Percentiles rank a stretch among this genome's conserved stretches.
phyloP scores from a whole-genome alignment of 805 yeast species.

The Huiozyma sinensis region DNA sequence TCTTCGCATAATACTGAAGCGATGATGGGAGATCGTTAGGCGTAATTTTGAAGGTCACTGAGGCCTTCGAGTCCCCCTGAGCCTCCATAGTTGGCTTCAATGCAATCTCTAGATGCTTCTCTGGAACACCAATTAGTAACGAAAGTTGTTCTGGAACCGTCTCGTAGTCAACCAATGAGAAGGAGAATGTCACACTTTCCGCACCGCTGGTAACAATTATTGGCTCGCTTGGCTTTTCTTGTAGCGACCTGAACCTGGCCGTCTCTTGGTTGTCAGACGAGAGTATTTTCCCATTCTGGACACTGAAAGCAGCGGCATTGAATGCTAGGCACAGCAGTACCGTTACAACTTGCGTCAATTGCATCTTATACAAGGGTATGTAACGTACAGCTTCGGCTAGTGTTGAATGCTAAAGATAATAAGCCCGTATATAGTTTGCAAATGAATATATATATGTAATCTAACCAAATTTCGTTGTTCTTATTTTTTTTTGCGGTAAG shows the following conservation, averaged over 20 bases:
- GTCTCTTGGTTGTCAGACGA: neutral
- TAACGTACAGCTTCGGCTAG: too few species aligned
- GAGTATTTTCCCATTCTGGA: constrained; percentile 3
- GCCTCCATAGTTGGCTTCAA: constrained; percentile 13
- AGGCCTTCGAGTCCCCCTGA: constrained; percentile 8
- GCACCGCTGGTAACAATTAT: neutral
- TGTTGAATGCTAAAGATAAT: too few species aligned
- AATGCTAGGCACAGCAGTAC: constrained; percentile 1
- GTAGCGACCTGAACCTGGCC: neutral
- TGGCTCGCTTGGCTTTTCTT: neutral
- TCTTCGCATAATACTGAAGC: constrained; percentile 13
- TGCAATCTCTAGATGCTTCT: constrained; percentile 14
- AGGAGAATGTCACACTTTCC: constrained; percentile 13
- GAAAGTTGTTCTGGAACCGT: constrained; percentile 14
- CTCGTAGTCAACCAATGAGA: constrained; percentile 7
- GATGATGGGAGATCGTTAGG: constrained; percentile 13
- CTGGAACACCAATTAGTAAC: constrained; percentile 21
- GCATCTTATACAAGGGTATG: neutral
- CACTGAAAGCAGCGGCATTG: constrained; percentile 4
- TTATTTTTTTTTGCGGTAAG: too few species aligned
- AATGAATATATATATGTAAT: too few species aligned
- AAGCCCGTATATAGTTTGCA: too few species aligned
- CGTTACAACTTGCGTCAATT: neutral
- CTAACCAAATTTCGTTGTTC: too few species aligned
- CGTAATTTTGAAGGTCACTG: constrained; percentile 5